Evolutionary conservation across 1,139 yeast species (phyloP).

Genomic region (Scheffersomyces quercinus): DNA sequence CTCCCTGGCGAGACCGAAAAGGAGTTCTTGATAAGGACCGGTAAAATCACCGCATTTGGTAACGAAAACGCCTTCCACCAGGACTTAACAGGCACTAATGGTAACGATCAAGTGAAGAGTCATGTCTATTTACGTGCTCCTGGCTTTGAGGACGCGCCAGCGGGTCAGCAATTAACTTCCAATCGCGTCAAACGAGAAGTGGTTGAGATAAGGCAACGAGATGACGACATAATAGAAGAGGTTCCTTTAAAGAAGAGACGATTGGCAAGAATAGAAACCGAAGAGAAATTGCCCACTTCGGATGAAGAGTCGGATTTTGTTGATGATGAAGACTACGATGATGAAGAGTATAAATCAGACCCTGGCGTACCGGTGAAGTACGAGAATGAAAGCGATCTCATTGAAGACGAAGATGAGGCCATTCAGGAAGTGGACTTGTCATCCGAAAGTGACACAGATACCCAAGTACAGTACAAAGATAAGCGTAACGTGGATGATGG

Average conservation of each 20-base stretch:
- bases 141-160: constrained; percentile 26
- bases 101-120: constrained; percentile 20
- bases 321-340: constrained; percentile 11
- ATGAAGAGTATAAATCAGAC: constrained; percentile 4
- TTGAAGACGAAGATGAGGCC: neutral
- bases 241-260: constrained; percentile 1
- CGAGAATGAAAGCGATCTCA: neutral
- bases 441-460: constrained; percentile 1
- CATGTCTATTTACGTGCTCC: constrained; percentile 40
- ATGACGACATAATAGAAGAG: constrained; percentile 12
- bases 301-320: constrained; percentile 10
- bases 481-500: constrained; percentile 72
- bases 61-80: constrained; percentile 55
- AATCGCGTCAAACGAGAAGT: constrained; percentile 1
- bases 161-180: neutral
- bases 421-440: constrained; percentile 2
- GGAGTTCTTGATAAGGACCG: constrained; percentile 83
- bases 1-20: constrained; percentile 72
- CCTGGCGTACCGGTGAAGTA: neutral
- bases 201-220: constrained; percentile 6
- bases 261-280: constrained; percentile 1
- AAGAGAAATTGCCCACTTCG: constrained; percentile 9
- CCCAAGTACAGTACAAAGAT: constrained; percentile 1
- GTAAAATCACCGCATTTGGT: constrained; percentile 94
- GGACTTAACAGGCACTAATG: constrained; percentile 8